Evolutionary conservation across 305 asterid species (phyloP), one percentile per base, ranked within the genome.

Genomic region (Fraxinus platypoda): DNA sequence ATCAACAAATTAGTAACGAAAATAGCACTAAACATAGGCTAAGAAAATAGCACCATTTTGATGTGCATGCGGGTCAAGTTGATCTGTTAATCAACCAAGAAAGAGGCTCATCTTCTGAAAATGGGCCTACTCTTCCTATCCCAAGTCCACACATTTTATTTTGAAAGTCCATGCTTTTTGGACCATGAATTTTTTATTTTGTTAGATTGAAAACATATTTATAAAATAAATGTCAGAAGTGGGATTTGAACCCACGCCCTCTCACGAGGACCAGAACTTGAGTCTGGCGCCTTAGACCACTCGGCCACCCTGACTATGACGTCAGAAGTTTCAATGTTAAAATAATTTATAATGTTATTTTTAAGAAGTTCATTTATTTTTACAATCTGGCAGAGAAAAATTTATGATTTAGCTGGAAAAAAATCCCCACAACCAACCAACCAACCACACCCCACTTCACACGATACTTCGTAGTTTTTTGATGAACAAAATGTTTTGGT

Each of bases 241-340:
- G 91, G 91, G 94, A 62, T 91, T 90, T 90, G 93, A 91, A 91
- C 91, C 93, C 94, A 91, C 93, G 91, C 94, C 88, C 91, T 91
- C 93, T 31, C 12, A 28, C 57, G 93, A 91, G 9, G 89, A 91
- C 92, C 93, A 90, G 90, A 91, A 91, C 92, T 91, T 90, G 91
- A 91, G 94, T 88, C 94, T 90, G 93, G 93, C 94, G 93, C 91
- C 94, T 91, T 91, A 88, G 94, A 91, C 93, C 93, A 90, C 94
- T 91, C 92, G 92, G 93, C 94, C 94, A 91, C 54, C 54, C 54
- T 49, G 59, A 46, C 19, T 0, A 1, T 15, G 8, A 49, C 59
- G 8, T 3, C 8, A 0, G 5, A 1, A 1, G 0, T 3, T 2
- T 49, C 0, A 15, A 11, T 3, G 52, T 41, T 11, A 46, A 13